Conservation (phyloP, 495 filamentous ascomycete species). For the Penicillium flavigenum region DNA sequence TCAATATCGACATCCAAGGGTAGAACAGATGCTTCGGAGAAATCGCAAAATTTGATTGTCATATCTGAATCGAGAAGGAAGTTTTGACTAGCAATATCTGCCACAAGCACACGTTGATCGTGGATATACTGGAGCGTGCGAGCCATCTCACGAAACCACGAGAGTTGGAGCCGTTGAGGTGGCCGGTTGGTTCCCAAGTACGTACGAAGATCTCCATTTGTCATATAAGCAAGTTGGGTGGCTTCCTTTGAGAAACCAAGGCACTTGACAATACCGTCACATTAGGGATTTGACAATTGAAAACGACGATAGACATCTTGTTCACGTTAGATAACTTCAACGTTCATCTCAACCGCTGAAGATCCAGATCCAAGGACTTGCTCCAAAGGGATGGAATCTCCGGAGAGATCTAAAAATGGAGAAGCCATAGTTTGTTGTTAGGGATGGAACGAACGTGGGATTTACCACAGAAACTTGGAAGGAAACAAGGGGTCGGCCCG, state of each 20-base stretch:
- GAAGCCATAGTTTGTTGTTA: too few species aligned
- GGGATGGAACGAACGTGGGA: too few species aligned
- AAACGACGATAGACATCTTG: constrained; percentile 24
- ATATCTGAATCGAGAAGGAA: constrained; percentile 28
- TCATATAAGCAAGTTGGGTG: constrained; percentile 18
- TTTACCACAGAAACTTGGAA: too few species aligned
- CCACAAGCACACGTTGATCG: constrained; percentile 22
- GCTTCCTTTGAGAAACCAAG: constrained; percentile 13
- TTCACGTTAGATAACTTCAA: constrained; percentile 21
- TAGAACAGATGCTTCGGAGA: constrained; percentile 22
- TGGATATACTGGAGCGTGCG: constrained; percentile 24
- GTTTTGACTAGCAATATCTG: constrained; percentile 31
- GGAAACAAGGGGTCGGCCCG: too few species aligned
- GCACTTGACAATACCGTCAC: constrained; percentile 19
- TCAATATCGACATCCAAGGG: constrained; percentile 25
- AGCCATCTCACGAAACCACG: constrained; percentile 29
- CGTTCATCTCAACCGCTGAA: constrained; percentile 15
- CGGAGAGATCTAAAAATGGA: too few species aligned
- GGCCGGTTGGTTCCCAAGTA: constrained; percentile 20
- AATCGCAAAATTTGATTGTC: constrained; percentile 28
- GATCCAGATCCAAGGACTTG: constrained; percentile 1
- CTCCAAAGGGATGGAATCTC: neutral
- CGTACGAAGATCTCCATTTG: constrained; percentile 24
- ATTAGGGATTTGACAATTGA: constrained; percentile 1
- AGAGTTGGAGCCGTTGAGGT: constrained; percentile 18